Conservation (phyloP, 345 rosid genomes). For the Eucalyptus melliodora region DNA sequence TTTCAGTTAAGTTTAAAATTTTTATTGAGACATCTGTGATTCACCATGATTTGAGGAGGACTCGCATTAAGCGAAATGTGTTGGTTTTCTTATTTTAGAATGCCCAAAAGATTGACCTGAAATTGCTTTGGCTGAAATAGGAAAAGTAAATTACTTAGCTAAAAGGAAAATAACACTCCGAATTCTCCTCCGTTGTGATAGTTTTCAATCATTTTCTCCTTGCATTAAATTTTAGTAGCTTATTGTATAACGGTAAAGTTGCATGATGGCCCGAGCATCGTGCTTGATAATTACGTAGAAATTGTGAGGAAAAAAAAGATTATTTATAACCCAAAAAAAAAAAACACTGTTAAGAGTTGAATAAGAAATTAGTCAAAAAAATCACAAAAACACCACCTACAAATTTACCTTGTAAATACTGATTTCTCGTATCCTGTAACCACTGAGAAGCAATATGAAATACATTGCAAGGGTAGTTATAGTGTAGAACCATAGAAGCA, state of each 20-base stretch:
- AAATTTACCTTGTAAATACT: rapidly evolving
- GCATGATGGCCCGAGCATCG: neutral
- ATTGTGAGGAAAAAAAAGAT: neutral
- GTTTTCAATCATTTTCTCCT: neutral
- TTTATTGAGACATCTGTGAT: neutral
- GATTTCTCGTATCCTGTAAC: rapidly evolving
- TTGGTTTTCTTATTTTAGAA: neutral
- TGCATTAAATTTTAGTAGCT: neutral
- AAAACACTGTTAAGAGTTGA: neutral
- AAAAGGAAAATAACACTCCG: neutral
- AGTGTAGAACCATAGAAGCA: too few species aligned
- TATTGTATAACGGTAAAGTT: rapidly evolving
- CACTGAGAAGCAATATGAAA: neutral
- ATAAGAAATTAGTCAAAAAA: neutral
- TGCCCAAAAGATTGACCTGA: neutral
- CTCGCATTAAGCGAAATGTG: neutral
- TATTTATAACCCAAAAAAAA: neutral
- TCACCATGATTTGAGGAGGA: neutral
- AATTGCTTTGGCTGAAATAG: neutral
- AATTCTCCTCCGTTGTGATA: neutral
- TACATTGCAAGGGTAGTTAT: neutral
- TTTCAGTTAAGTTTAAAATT: neutral
- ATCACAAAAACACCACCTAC: rapidly evolving
- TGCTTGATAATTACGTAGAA: rapidly evolving
- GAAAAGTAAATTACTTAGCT: neutral